Conservation (phyloP, 208 protist genomes). For the Acanthamoeba castellanii region DNA sequence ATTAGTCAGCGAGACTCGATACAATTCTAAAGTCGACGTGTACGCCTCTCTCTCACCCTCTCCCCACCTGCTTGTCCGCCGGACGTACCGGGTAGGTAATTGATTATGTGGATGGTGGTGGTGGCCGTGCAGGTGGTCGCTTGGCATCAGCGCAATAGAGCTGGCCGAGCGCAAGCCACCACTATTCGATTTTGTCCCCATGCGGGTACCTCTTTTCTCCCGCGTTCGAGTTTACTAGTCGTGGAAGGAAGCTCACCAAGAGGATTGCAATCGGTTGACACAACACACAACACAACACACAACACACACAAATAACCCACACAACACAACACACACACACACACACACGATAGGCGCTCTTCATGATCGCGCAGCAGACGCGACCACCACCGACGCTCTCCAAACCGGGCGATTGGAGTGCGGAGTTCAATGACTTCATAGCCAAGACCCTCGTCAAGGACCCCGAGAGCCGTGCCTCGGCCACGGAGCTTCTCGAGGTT, state of each 20-base stretch:
- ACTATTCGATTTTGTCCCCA: conserved; percentile 42
- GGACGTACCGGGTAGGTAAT: no score
- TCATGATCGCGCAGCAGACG: conserved; percentile 60
- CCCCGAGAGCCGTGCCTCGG: conserved; percentile 10
- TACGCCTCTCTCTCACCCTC: background rate
- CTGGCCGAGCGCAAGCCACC: conserved; percentile 41
- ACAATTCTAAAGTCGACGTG: conserved; percentile 39
- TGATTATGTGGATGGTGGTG: background rate
- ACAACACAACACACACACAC: no score
- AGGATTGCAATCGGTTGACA: no score
- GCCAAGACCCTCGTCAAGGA: conserved; percentile 41
- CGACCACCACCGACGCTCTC: conserved; percentile 12
- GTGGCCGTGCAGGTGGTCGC: conserved; percentile 28
- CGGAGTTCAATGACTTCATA: conserved; percentile 65
- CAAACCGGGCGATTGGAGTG: conserved; percentile 4
- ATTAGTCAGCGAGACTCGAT: background rate
- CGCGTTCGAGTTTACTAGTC: no score
- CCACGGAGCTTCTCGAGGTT: conserved; percentile 7
- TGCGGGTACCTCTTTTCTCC: conserved; percentile 18
- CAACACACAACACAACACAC: background rate
- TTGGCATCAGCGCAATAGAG: conserved; percentile 55
- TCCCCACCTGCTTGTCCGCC: no score
- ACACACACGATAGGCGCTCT: background rate
- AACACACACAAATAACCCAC: background rate
- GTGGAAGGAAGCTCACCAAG: no score